A percentile compares a stretch with the other conserved stretches of the same genome.
phyloP scores from a whole-genome alignment of 805 yeast species.

The Metschnikowia orientalis region DNA sequence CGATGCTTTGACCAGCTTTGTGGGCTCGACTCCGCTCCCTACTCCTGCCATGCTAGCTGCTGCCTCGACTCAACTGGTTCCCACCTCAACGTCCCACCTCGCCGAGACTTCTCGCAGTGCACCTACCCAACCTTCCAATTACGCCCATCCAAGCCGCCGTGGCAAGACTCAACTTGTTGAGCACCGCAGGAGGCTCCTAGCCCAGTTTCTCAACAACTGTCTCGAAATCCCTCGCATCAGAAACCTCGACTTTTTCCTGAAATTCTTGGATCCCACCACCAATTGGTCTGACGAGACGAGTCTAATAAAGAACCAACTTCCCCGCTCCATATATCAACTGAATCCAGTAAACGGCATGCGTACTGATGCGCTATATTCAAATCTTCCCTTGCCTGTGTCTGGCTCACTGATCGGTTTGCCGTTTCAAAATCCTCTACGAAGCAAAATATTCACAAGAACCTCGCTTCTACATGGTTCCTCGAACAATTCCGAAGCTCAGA shows the following conservation, averaged over 20 bases:
- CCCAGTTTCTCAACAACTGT: slow-evolving; percentile 77
- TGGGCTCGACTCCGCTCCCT: slow-evolving; percentile 10
- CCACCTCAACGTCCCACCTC: slow-evolving; percentile 4
- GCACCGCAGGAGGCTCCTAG: slow-evolving; percentile 40
- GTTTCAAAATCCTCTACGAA: slow-evolving; percentile 26
- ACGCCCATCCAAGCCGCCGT: slow-evolving; percentile 39
- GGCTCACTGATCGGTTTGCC: slow-evolving; percentile 24
- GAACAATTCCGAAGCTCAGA: slow-evolving; percentile 16
- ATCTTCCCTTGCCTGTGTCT: slow-evolving; percentile 32
- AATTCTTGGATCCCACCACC: slow-evolving; percentile 81
- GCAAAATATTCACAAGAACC: slow-evolving; percentile 1
- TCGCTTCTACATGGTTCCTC: not conserved
- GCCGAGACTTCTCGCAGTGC: slow-evolving; percentile 7
- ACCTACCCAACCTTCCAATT: slow-evolving; percentile 13
- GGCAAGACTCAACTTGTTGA: slow-evolving; percentile 36
- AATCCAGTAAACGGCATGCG: slow-evolving; percentile 44
- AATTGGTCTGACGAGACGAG: slow-evolving; percentile 70
- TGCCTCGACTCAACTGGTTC: slow-evolving; percentile 2
- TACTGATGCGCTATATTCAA: slow-evolving; percentile 28
- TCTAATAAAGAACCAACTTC: slow-evolving; percentile 35
- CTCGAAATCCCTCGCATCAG: slow-evolving; percentile 51
- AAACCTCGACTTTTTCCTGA: slow-evolving; percentile 58
- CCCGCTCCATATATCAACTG: slow-evolving; percentile 37
- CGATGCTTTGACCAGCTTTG: slow-evolving; percentile 32
- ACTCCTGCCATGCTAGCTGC: not conserved